Conservation (phyloP, 495 filamentous ascomycete genomes). For the Daldinia decipiens region DNA sequence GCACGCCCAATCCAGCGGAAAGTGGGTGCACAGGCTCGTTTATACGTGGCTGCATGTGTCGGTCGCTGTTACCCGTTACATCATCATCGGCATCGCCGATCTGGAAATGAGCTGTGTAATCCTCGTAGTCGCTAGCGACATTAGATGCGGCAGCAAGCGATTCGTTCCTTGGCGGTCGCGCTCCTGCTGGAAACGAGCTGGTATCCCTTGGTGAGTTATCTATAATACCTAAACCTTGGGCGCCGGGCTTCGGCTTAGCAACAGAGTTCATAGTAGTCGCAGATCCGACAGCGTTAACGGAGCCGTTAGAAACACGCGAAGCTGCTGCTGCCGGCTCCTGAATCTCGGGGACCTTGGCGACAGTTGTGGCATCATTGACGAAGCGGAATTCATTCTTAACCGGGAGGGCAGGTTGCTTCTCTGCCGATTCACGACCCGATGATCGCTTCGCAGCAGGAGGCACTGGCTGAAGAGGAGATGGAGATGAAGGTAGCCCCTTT, state of each 20-base stretch:
- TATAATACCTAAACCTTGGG: conserved; percentile 32
- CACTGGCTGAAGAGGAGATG: conserved; percentile 39
- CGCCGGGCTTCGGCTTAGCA: conserved; percentile 14
- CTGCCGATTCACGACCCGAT: conserved; percentile 16
- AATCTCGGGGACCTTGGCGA: conserved; percentile 47
- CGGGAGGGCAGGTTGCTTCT: conserved; percentile 21
- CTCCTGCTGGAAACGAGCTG: conserved; percentile 10
- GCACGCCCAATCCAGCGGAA: conserved; percentile 60
- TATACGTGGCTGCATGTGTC: conserved; percentile 47
- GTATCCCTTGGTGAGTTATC: conserved; percentile 27
- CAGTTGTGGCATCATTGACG: conserved; percentile 46
- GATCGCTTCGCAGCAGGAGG: conserved; percentile 45
- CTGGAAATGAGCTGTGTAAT: conserved; percentile 44
- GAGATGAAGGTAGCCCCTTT: conserved; percentile 36
- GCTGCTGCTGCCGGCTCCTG: conserved; percentile 53
- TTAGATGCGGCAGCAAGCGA: conserved; percentile 36
- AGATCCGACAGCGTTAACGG: conserved; percentile 20
- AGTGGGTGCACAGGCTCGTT: conserved; percentile 47
- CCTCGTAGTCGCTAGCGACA: conserved; percentile 35
- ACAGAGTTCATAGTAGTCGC: conserved; percentile 18
- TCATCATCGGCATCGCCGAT: conserved; percentile 30
- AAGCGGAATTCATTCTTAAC: conserved; percentile 47
- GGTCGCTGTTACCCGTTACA: conserved; percentile 12
- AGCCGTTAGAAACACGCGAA: conserved; percentile 44
- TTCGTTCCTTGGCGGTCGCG: conserved; percentile 38